Evolutionary conservation across 768 basidiomycete species (phyloP), one percentile per base, ranked within the genome.

Genomic region (Amanita phalloides): DNA sequence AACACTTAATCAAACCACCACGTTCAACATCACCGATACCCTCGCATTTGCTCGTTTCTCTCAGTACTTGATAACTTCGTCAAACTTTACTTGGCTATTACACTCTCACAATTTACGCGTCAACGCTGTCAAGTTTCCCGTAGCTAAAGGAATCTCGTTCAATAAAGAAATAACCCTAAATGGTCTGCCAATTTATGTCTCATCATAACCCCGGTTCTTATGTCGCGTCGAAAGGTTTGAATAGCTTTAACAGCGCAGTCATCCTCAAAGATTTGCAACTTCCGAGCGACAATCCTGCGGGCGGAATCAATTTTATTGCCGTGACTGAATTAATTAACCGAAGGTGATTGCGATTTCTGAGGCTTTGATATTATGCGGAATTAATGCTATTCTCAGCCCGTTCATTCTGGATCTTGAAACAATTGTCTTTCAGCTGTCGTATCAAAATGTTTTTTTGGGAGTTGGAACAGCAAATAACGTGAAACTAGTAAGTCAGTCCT

Each of bases 331-430:
- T 87, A 45, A 71, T 60, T 32, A 86, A 86, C 59, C 68, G 74
- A 21, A 84, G 82, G 82, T 77, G 51, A 21, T 45, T 2, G 25
- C 32, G 41, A 32, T 48, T 2, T 11, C 30, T 37, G 13, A 14
- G 26, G 44, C 14, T 14, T 14, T 43, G 30, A 9, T 13, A 9
- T n/a, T 6, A 13, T 50, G 28, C 44, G 17, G 51, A 36, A 41
- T 26, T 46, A 14, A 45, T 51, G 41, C 13, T 20, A 7, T 38
- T 37, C 39, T 11, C 53, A 84, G 82, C 57, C 82, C 85, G 0
- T 87, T 89, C 62, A 66, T 75, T n/a, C 70, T 89, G 52, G 69
- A 77, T 58, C 71, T 89, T 37, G 86, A 85, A 30, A 83, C 81
- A 0, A 77, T 82, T 5, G 65, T 78, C 3, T 86, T 87, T 58